Base-by-base conservation (phyloP, 2,329 filamentous ascomycete species). In the Diaporthe helianthi region DNA sequence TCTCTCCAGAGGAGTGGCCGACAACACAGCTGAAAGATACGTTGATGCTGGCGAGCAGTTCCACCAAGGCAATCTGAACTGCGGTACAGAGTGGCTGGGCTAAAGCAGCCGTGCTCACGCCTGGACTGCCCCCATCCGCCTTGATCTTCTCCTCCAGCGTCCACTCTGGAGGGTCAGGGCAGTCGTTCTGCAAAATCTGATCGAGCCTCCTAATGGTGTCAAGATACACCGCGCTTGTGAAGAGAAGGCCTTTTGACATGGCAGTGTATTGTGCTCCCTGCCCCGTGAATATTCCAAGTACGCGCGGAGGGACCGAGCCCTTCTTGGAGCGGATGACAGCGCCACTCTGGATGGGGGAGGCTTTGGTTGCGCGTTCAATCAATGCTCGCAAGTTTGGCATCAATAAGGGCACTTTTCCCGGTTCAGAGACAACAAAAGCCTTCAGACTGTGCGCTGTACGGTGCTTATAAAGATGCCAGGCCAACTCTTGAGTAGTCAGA, bases 51-150 rank as follows among this genome's bases (percentile, higher is more conserved):
- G 60, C 63, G 3, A 79, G 72, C 6, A 79, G 69, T 38, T 79
- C 74, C 0, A 79, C 73, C 0, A 79, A 72, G 0, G 77, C 85
- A 2, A 89, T 78, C 72, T 89, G 87, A 1, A 89, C 51, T 0
- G 86, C 85, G 0, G 86, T 87, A 64, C 83, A 87, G 1, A 86
- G 73, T 0, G 86, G 83, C 71, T 88, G 86, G 0, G 83, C 80
- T 26, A 86, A 72, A 4, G 79, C 78, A 0, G 83, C 80, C 22
- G 79, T 73, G 10, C 79, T 49, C 0, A 85, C 73, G 3, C 74
- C 71, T 7, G 80, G 81, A 1, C 55, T 38, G 0, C 69, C 65
- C 1, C 68, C 46, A 0, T 75, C 74, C 1, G 76, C 78, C 68
- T 76, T 52, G 24, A 83, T 78, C 67, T 81, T 76, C 3, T 76